phyloP scores from a whole-genome alignment of 2,329 filamentous ascomycete genomes.

The Sclerotinia nivalis region DNA sequence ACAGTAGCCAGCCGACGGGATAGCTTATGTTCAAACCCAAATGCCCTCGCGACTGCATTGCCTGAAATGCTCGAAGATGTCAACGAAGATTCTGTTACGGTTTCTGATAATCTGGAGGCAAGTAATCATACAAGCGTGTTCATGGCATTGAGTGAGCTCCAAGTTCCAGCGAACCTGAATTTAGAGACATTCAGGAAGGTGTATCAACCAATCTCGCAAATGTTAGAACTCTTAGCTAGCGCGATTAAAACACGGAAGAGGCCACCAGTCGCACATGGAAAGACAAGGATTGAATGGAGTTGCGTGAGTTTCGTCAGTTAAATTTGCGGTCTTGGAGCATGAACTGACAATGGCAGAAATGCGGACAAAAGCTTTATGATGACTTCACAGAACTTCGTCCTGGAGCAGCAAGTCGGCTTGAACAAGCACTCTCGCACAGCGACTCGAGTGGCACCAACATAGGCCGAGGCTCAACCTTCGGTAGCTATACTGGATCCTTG shows the following conservation, averaged over 20 bases:
- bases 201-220: not conserved
- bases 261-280: conserved; percentile 15
- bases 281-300: conserved; percentile 23
- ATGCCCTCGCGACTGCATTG: not conserved
- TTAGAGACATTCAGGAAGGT: not conserved
- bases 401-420: conserved; percentile 14
- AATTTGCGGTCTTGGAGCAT: not conserved
- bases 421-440: not conserved
- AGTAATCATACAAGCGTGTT: not conserved
- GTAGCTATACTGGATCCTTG: not conserved
- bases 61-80: not conserved
- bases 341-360: conserved; percentile 23
- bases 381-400: conserved; percentile 26
- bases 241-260: not conserved
- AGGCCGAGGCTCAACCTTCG: not conserved
- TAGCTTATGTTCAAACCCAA: not conserved
- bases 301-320: conserved; percentile 8
- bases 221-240: not conserved
- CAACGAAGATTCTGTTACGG: not conserved
- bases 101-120: not conserved
- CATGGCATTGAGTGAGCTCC: not conserved
- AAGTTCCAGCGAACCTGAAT: not conserved
- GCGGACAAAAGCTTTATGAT: conserved; percentile 26
- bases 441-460: not conserved
- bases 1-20: not conserved